These are phyloP conservation scores for Solidago caesia DNA, from an alignment of 129 eudicot genomes.

Conservation along the genomic window DNA sequence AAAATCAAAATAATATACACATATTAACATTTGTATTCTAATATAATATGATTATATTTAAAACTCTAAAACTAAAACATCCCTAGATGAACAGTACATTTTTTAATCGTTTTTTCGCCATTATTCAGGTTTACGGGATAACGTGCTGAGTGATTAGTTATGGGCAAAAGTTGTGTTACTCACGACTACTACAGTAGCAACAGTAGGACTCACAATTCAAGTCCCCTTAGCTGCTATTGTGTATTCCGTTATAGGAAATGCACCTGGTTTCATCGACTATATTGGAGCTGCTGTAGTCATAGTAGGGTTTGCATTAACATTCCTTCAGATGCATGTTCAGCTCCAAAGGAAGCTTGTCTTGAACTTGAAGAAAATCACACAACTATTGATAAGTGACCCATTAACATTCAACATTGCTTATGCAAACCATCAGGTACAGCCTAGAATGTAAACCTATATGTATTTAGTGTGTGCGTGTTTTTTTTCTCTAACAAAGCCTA, in stretches of 20 bases:
- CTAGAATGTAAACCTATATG: not conserved
- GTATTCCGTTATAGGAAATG: conserved; percentile 77
- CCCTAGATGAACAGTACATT: not conserved
- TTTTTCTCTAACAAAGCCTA: too few relatives aligned
- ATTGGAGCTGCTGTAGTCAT: conserved; percentile 82
- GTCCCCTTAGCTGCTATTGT: conserved; percentile 90
- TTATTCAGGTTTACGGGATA: conserved; percentile 77
- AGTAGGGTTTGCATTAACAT: conserved; percentile 86
- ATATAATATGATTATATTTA: too few relatives aligned
- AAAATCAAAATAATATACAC: too few relatives aligned
- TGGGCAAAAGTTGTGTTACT: conserved; percentile 99
- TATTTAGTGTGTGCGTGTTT: not conserved
- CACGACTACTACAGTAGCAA: conserved; percentile 93
- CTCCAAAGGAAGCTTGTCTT: conserved; percentile 44
- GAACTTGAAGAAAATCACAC: conserved; percentile 53
- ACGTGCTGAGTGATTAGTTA: conserved; percentile 84
- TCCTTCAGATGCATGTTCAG: conserved; percentile 51
- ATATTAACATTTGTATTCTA: too few relatives aligned
- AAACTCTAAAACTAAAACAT: too few relatives aligned
- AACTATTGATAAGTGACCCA: not conserved
- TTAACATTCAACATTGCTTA: not conserved
- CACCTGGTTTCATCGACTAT: conserved; percentile 61
- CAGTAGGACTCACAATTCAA: conserved; percentile 96
- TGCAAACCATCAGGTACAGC: conserved; percentile 9
- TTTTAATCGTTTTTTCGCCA: not conserved